phyloP scores from a whole-genome alignment of 2,329 filamentous ascomycete species.

The Pseudocercospora ulei region DNA sequence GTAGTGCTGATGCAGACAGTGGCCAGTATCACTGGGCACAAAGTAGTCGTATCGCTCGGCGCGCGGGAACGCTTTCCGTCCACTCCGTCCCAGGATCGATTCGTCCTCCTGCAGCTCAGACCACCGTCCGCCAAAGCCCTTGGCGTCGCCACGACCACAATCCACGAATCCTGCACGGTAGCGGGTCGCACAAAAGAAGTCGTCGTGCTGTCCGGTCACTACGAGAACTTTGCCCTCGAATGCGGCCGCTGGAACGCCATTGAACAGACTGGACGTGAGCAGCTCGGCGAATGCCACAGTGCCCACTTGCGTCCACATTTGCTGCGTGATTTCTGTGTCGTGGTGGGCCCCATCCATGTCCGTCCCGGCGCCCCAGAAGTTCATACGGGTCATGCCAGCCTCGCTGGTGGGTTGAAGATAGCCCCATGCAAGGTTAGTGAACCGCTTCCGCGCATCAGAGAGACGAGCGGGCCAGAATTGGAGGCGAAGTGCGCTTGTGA shows the following conservation, averaged over 20 bases:
- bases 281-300: conserved; percentile 1
- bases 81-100: background rate
- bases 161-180: conserved; percentile 6
- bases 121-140: background rate
- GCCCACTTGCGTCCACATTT: background rate
- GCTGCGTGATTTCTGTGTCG: conserved; percentile 1
- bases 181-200: conserved; percentile 9
- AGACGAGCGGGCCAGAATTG: conserved; percentile 3
- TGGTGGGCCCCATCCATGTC: background rate
- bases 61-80: conserved; percentile 6
- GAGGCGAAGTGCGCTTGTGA: background rate
- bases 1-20: conserved; percentile 6
- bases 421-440: background rate
- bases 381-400: background rate
- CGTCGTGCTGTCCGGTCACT: conserved; percentile 8
- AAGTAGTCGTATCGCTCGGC: conserved; percentile 8
- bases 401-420: background rate
- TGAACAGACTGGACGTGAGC: conserved; percentile 1
- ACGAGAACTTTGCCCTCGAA: conserved; percentile 8
- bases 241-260: conserved; percentile 2
- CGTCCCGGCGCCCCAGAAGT: conserved; percentile 3
- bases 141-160: conserved; percentile 2
- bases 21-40: conserved; percentile 8
- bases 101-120: background rate
- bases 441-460: background rate